phyloP scores from a whole-genome alignment of 495 filamentous ascomycete species.

The Xylaria castorea region DNA sequence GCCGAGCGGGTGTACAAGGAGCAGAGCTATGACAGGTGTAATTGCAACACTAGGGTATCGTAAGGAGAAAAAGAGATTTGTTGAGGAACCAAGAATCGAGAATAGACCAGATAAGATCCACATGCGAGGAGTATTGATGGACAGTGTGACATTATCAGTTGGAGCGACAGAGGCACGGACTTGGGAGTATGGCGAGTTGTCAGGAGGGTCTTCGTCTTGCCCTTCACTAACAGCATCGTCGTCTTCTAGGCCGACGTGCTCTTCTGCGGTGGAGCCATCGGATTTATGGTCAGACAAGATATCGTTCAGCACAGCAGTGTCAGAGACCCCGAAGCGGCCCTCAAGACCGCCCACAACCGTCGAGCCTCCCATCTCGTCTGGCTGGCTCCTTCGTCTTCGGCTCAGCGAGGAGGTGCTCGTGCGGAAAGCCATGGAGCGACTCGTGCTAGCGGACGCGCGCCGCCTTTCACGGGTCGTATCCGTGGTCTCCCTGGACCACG shows the following conservation, averaged over 20 bases:
- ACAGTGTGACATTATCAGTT: conserved; percentile 72
- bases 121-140: conserved; percentile 88
- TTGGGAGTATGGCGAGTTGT: conserved; percentile 73
- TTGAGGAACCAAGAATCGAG: conserved; percentile 78
- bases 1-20: conserved; percentile 82
- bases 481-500: conserved; percentile 27
- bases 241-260: conserved; percentile 20
- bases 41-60: conserved; percentile 88
- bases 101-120: conserved; percentile 81
- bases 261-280: conserved; percentile 31
- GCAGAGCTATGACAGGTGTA: conserved; percentile 81
- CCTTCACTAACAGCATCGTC: conserved; percentile 42
- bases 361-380: conserved; percentile 51
- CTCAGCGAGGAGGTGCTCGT: conserved; percentile 35
- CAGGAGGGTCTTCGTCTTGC: conserved; percentile 58
- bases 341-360: conserved; percentile 51
- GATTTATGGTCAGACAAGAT: conserved; percentile 39
- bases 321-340: conserved; percentile 54
- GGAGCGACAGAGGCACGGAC: conserved; percentile 80
- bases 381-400: conserved; percentile 40
- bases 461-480: conserved; percentile 28
- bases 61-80: conserved; percentile 83
- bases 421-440: conserved; percentile 25
- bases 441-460: conserved; percentile 31
- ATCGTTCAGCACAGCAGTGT: conserved; percentile 47